These are phyloP conservation scores for Penicillium sp. DNA, from an alignment of 2,329 filamentous ascomycete species.

Conservation along the genomic window DNA sequence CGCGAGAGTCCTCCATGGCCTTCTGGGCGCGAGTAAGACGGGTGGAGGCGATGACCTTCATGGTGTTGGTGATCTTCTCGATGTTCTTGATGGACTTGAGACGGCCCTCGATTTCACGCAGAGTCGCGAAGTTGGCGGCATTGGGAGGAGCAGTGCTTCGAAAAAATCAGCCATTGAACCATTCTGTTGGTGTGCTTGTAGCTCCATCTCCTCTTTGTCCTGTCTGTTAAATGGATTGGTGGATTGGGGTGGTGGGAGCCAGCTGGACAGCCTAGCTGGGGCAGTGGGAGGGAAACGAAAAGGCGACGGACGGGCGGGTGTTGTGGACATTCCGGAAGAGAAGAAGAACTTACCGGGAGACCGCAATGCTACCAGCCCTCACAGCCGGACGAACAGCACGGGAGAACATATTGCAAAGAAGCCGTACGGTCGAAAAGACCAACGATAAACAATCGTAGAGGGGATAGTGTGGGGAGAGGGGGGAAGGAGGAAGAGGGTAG, in stretches of 20 bases:
- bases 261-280: no score
- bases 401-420: slow-evolving; percentile 93
- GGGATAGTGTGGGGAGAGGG: slow-evolving; percentile 30
- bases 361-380: slow-evolving; percentile 71
- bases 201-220: no score
- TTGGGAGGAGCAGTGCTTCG: slow-evolving; percentile 60
- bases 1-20: slow-evolving; percentile 84
- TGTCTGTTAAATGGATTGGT: no score
- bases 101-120: slow-evolving; percentile 96
- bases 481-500: slow-evolving; percentile 29
- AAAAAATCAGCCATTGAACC: no score
- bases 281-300: no score
- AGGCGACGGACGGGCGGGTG: no score
- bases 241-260: slow-evolving; percentile 23
- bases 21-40: slow-evolving; percentile 94
- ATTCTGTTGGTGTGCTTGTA: no score
- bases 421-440: slow-evolving; percentile 33
- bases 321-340: no score
- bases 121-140: slow-evolving; percentile 87
- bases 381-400: slow-evolving; percentile 92
- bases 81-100: slow-evolving; percentile 99
- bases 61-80: slow-evolving; percentile 99
- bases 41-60: slow-evolving; percentile 99
- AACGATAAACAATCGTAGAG: slow-evolving; percentile 31
- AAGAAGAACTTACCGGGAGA: slow-evolving; percentile 75